These are phyloP conservation scores for Amanita rimosa DNA, from an alignment of 768 basidiomycete species.

Conservation along the genomic window DNA sequence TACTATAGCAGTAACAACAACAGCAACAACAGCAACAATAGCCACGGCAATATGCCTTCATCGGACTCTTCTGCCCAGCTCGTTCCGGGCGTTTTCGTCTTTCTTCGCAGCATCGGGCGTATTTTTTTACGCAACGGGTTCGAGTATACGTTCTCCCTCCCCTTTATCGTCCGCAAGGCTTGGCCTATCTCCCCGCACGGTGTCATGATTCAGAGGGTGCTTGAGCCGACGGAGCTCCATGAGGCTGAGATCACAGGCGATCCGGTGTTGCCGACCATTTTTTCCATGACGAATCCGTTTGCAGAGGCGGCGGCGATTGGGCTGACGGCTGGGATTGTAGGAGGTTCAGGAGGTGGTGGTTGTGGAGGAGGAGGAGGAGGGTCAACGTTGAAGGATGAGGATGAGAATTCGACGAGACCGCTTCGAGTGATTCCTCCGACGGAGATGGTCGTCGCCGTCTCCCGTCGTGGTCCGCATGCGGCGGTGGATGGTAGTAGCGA, in stretches of 20 bases:
- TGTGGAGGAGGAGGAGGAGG: conserved; percentile 19
- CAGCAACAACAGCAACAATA: not conserved
- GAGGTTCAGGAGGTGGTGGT: no score
- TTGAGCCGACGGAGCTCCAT: conserved; percentile 54
- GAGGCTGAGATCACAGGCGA: conserved; percentile 62
- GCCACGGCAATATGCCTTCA: no score
- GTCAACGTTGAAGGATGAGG: conserved; percentile 42
- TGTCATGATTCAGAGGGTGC: conserved; percentile 63
- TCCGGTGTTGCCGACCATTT: conserved; percentile 65
- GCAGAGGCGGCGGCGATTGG: conserved; percentile 67
- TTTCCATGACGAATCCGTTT: conserved; percentile 68
- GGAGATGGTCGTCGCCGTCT: conserved; percentile 54
- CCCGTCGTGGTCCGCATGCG: conserved; percentile 28
- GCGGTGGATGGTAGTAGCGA: conserved; percentile 18
- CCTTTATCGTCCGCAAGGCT: conserved; percentile 68
- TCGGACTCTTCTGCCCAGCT: conserved; percentile 12
- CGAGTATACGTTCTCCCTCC: conserved; percentile 70
- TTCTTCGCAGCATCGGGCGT: conserved; percentile 63
- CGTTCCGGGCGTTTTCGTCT: conserved; percentile 61
- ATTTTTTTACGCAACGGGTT: conserved; percentile 61
- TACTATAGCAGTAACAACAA: no score
- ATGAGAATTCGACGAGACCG: conserved; percentile 37
- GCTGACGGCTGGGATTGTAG: conserved; percentile 48
- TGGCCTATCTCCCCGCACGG: conserved; percentile 77
- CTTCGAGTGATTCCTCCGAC: conserved; percentile 46